phyloP scores from a whole-genome alignment of 139 green algal species.

The Desmodesmus armatus region DNA sequence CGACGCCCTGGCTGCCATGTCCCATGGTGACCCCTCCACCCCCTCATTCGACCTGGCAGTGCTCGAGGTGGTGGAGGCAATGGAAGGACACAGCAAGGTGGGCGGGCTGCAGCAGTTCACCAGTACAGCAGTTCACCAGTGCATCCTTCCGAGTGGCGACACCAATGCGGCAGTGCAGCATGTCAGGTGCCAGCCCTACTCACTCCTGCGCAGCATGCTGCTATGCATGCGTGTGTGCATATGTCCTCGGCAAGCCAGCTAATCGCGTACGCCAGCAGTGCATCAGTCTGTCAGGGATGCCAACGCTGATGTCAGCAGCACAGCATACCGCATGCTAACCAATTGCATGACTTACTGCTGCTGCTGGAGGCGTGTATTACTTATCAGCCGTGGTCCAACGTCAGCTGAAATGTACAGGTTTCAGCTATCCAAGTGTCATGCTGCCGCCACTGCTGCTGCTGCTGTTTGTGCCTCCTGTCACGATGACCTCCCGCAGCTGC shows the following conservation, averaged over 20 bases:
- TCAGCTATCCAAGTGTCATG: neutral
- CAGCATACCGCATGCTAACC: too few species aligned
- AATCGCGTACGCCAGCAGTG: neutral
- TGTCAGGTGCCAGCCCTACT: neutral
- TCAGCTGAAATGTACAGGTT: neutral
- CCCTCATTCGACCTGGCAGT: constrained; percentile 37
- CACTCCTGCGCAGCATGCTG: neutral
- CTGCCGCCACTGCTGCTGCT: neutral
- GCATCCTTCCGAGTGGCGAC: neutral
- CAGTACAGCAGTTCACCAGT: neutral
- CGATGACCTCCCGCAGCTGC: neutral
- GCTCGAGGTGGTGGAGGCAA: constrained; percentile 26
- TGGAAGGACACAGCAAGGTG: constrained; percentile 13
- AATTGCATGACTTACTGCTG: too few species aligned
- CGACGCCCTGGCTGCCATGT: too few species aligned
- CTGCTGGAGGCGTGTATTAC: neutral
- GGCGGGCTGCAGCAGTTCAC: neutral
- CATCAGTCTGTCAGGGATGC: neutral
- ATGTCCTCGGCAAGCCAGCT: neutral
- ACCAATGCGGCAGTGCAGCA: neutral
- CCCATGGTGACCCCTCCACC: too few species aligned
- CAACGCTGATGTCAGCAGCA: neutral
- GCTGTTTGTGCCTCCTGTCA: neutral
- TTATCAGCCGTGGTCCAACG: neutral
- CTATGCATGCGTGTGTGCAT: neutral